Evolutionary conservation across 805 yeast species (phyloP).

Genomic region (Saccharomycodes ludwigii): DNA sequence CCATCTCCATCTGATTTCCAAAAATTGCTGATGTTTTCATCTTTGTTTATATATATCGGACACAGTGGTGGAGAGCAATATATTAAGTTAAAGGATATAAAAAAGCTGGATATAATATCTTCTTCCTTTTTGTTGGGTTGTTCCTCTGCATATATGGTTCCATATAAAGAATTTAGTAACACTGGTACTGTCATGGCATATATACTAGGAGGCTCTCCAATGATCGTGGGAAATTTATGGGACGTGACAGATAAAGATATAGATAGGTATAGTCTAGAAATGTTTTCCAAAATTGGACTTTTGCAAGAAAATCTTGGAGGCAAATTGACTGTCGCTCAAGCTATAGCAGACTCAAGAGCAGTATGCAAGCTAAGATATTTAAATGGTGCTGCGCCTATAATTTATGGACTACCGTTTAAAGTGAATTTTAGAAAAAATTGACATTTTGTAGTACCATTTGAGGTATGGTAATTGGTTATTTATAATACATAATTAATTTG

Average conservation of each 20-base stretch:
- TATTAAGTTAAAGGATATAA: conserved; percentile 42
- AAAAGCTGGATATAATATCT: conserved; percentile 31
- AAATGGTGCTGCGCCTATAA: conserved; percentile 88
- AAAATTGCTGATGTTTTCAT: conserved; percentile 27
- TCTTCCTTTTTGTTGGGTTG: conserved; percentile 76
- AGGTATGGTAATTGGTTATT: not conserved
- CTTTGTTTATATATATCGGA: conserved; percentile 69
- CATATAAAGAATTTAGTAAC: conserved; percentile 52
- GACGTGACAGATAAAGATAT: conserved; percentile 95
- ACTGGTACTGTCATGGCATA: conserved; percentile 69
- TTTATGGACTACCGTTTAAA: conserved; percentile 68
- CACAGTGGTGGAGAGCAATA: conserved; percentile 96
- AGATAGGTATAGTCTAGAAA: conserved; percentile 55
- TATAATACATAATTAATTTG: not conserved
- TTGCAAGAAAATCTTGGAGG: conserved; percentile 12
- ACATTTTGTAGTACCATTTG: conserved; percentile 5
- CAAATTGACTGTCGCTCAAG: conserved; percentile 31
- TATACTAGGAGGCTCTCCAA: conserved; percentile 68
- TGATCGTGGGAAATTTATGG: conserved; percentile 83
- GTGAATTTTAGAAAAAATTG: too few species aligned
- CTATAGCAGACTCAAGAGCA: conserved; percentile 51
- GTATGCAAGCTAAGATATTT: conserved; percentile 58
- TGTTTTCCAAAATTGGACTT: conserved; percentile 60
- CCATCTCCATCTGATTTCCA: conserved; percentile 48
- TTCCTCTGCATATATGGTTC: conserved; percentile 62